Conservation (phyloP, 2,329 filamentous ascomycete genomes). For the Talaromyces funiculosus region DNA sequence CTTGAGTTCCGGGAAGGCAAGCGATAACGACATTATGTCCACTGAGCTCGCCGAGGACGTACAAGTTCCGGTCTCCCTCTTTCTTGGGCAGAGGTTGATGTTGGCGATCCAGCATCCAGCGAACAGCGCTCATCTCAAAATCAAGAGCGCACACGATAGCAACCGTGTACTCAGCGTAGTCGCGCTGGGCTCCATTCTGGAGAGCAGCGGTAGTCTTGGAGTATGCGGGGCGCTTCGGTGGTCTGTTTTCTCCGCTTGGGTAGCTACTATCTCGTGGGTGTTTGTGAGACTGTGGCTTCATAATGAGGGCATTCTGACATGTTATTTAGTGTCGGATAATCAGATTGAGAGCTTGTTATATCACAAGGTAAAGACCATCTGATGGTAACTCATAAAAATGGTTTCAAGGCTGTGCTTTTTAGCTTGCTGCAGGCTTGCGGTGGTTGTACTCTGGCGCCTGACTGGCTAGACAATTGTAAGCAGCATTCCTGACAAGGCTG, state of each 20-base stretch:
- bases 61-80: neutral
- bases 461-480: neutral
- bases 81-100: neutral
- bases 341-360: neutral
- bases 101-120: neutral
- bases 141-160: neutral
- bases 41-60: constrained; percentile 6
- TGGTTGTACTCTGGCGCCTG: neutral
- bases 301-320: neutral
- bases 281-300: neutral
- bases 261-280: neutral
- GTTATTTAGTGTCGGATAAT: neutral
- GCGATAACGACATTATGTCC: constrained; percentile 8
- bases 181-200: neutral
- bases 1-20: constrained; percentile 7
- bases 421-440: neutral
- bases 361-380: neutral
- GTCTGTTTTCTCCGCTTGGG: neutral
- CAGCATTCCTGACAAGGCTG: neutral
- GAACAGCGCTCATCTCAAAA: constrained; percentile 5
- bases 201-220: neutral
- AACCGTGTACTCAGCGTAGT: neutral
- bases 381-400: neutral
- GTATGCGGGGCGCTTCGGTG: neutral
- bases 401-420: neutral